These are phyloP conservation scores for Butyriboletus pseudospeciosus DNA, from an alignment of 1,284 basidiomycete genomes.

Conservation along the genomic window DNA sequence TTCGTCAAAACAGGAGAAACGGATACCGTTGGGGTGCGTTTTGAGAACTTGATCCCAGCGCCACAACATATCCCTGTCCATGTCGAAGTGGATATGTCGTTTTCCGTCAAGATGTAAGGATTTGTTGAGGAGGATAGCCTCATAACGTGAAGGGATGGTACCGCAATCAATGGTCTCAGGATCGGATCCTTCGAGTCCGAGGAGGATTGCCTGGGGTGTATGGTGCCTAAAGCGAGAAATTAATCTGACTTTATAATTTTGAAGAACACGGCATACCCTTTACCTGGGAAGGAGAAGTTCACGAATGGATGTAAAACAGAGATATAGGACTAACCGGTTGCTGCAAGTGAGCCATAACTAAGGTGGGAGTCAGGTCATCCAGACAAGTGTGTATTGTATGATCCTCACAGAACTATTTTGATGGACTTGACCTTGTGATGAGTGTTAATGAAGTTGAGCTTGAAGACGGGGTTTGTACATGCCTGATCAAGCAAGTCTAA, in stretches of 20 bases:
- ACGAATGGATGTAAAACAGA: conserved; percentile 8
- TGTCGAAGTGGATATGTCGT: conserved; percentile 76
- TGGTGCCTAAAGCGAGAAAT: conserved; percentile 64
- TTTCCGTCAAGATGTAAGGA: conserved; percentile 67
- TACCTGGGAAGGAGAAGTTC: conserved; percentile 49
- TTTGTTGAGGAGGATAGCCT: conserved; percentile 63
- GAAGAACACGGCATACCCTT: conserved; percentile 54
- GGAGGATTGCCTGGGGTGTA: conserved; percentile 88
- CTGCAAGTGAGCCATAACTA: conserved; percentile 74
- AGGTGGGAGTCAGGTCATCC: not conserved
- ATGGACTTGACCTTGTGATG: conserved; percentile 61
- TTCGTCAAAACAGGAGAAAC: conserved; percentile 81
- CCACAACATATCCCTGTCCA: conserved; percentile 90
- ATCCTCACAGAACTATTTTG: conserved; percentile 77
- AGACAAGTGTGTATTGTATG: not conserved
- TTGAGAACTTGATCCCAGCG: conserved; percentile 78
- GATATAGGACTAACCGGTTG: conserved; percentile 52
- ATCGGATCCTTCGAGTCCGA: conserved; percentile 85
- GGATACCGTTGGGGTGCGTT: conserved; percentile 87
- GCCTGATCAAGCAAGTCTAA: conserved; percentile 71
- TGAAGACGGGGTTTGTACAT: conserved; percentile 7
- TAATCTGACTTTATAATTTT: not conserved
- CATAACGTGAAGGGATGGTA: conserved; percentile 71
- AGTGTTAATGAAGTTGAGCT: conserved; percentile 2
- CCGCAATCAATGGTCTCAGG: conserved; percentile 84